Conservation (phyloP, 495 filamentous ascomycete species). For the Ramalina peruviana region DNA sequence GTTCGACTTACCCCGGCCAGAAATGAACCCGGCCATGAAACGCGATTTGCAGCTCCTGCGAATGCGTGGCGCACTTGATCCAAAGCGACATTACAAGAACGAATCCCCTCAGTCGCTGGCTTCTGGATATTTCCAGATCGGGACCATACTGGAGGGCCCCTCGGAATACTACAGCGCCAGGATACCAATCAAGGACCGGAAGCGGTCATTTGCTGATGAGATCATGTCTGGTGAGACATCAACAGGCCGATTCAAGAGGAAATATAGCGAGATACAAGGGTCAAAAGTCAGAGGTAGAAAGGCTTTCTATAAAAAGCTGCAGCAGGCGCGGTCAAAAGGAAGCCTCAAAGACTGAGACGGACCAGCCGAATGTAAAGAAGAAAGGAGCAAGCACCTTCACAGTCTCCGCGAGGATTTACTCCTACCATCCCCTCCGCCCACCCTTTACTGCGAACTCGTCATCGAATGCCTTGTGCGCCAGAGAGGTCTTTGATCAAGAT, state of each 20-base stretch:
- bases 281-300: conserved; percentile 61
- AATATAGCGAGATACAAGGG: conserved; percentile 55
- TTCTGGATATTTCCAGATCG: conserved; percentile 77
- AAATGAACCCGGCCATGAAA: conserved; percentile 70
- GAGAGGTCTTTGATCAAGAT: too few species aligned
- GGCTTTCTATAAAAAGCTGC: conserved; percentile 52
- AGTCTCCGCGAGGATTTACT: too few species aligned
- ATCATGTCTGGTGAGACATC: conserved; percentile 51
- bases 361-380: too few species aligned
- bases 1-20: conserved; percentile 75
- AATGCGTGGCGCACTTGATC: conserved; percentile 79
- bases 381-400: too few species aligned
- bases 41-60: conserved; percentile 74
- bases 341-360: too few species aligned
- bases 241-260: conserved; percentile 49
- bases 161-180: conserved; percentile 73
- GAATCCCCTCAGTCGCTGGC: conserved; percentile 47
- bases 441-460: too few species aligned
- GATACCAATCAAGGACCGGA: conserved; percentile 73
- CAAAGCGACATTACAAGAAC: conserved; percentile 87
- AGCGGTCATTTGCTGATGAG: conserved; percentile 83
- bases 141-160: conserved; percentile 77
- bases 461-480: too few species aligned
- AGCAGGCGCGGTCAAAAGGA: conserved; percentile 37
- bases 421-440: too few species aligned